Percentiles rank a stretch among this genome's conserved stretches.
Evolutionary conservation across 805 yeast genomes (phyloP).

Genomic region (Yamadazyma sp.): DNA sequence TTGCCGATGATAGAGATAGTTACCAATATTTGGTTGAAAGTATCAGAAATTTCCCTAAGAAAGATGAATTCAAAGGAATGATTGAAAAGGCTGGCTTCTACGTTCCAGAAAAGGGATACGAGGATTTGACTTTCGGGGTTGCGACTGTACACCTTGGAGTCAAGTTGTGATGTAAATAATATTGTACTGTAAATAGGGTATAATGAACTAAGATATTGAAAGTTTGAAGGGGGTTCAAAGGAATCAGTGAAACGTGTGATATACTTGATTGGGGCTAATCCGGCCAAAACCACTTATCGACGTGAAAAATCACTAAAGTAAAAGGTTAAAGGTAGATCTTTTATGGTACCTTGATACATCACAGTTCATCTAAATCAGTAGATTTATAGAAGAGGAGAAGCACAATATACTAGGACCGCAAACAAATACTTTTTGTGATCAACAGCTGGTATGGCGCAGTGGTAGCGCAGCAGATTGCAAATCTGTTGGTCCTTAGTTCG

Average conservation of each 20-base stretch:
- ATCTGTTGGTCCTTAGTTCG: constrained; percentile 98
- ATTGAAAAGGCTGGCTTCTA: constrained; percentile 93
- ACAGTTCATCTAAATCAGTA: too few relatives aligned
- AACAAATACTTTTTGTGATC: too few relatives aligned
- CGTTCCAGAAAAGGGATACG: constrained; percentile 85
- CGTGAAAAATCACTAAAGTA: too few relatives aligned
- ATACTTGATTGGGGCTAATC: too few relatives aligned
- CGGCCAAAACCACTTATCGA: too few relatives aligned
- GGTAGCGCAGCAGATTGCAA: constrained; percentile 99
- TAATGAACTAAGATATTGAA: too few relatives aligned
- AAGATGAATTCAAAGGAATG: constrained; percentile 88
- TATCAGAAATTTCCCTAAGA: constrained; percentile 86
- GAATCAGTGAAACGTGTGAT: too few relatives aligned
- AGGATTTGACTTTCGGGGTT: constrained; percentile 89
- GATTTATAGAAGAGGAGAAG: background rate
- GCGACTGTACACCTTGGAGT: constrained; percentile 97
- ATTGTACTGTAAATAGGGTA: background rate
- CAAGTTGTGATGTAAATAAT: constrained; percentile 51
- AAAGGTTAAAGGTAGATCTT: too few relatives aligned
- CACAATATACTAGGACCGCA: too few relatives aligned
- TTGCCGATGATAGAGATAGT: constrained; percentile 94
- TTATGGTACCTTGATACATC: too few relatives aligned
- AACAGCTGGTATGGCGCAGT: constrained; percentile 76
- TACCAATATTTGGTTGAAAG: constrained; percentile 96
- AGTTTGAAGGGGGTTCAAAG: too few relatives aligned